Evolutionary conservation across 495 filamentous ascomycete species (phyloP).

Genomic region (Cladorrhinum samala): DNA sequence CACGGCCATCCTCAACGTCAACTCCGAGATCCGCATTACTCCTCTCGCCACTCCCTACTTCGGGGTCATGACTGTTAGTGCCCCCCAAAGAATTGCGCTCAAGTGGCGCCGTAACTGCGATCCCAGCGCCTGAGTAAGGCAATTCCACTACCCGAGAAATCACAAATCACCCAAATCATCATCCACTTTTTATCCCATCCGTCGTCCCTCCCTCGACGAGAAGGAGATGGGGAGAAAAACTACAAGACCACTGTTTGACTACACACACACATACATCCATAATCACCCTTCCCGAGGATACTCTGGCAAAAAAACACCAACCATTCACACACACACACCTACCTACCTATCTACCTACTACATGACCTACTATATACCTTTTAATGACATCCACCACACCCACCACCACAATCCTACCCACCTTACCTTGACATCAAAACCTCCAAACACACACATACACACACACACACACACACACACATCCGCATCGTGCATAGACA

Average conservation of each 20-base stretch:
- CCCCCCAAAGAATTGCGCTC: slow-evolving; percentile 7
- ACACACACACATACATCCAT: background rate
- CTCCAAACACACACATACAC: background rate
- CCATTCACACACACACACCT: background rate
- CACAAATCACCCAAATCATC: background rate
- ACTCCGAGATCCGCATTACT: slow-evolving; percentile 31
- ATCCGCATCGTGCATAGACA: background rate
- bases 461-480: background rate
- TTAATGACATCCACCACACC: no score
- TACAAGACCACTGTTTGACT: no score
- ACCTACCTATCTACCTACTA: background rate
- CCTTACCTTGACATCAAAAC: no score
- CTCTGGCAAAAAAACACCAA: background rate
- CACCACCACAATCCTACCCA: no score
- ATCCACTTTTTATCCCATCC: background rate
- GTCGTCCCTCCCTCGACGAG: no score
- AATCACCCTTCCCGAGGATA: background rate
- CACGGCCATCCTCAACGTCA: slow-evolving; percentile 32
- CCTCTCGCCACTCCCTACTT: slow-evolving; percentile 19
- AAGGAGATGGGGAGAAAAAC: no score
- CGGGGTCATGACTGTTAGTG: slow-evolving; percentile 27
- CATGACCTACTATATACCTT: no score
- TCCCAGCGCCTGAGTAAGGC: background rate
- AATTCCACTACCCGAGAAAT: background rate
- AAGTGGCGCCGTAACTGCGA: slow-evolving; percentile 16